A percentile compares a stretch with the other conserved stretches of the same genome.
Conservation (phyloP, 108 stramenopile species). For the Cyclotella baltica region DNA sequence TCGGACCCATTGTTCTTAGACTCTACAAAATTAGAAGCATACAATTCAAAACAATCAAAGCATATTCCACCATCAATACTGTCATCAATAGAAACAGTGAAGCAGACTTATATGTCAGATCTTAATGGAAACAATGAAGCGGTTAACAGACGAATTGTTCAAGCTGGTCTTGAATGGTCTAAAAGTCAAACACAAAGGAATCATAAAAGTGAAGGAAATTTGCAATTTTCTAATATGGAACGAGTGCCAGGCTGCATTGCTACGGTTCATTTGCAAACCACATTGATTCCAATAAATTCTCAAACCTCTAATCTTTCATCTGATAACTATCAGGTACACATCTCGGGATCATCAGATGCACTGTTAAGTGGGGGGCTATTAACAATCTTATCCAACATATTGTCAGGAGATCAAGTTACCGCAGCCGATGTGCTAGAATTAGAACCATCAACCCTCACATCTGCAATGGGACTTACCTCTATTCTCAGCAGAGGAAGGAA, state of each 20-base stretch:
- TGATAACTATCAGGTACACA: conserved; percentile 40
- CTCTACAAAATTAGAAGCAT: background rate
- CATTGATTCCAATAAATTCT: conserved; percentile 27
- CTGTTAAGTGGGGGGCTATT: conserved; percentile 78
- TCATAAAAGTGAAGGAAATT: background rate
- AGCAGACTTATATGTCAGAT: conserved; percentile 2
- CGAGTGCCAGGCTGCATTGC: conserved; percentile 84
- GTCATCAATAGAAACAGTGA: conserved; percentile 38
- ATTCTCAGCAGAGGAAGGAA: conserved; percentile 77
- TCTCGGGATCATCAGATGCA: conserved; percentile 77
- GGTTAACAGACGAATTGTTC: conserved; percentile 37
- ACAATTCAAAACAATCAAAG: background rate
- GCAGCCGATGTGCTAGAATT: conserved; percentile 58
- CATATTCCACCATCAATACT: background rate
- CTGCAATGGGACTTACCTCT: conserved; percentile 58
- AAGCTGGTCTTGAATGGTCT: conserved; percentile 28
- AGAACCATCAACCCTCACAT: conserved; percentile 61
- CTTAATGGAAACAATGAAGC: conserved; percentile 19
- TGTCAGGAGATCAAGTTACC: conserved; percentile 30
- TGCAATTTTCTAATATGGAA: conserved; percentile 24
- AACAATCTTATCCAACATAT: conserved; percentile 45
- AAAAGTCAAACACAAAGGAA: background rate
- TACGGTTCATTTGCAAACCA: conserved; percentile 66
- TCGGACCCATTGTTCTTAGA: conserved; percentile 2
- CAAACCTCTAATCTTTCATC: background rate